phyloP scores from a whole-genome alignment of 805 yeast species.

The Groenewaldozyma tartarivorans region DNA sequence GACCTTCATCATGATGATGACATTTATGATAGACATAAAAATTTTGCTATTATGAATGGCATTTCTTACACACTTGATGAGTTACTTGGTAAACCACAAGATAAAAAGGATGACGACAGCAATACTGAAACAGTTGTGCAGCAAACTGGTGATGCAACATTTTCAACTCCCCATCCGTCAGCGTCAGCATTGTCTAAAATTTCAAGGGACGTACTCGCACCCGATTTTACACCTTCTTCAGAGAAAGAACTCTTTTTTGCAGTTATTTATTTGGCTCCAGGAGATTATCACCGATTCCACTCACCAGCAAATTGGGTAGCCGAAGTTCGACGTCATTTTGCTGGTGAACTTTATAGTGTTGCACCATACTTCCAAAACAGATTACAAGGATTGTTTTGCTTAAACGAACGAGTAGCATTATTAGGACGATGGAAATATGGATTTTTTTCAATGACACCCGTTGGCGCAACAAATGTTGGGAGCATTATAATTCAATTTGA shows the following conservation, averaged over 20 bases:
- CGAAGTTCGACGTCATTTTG: slow-evolving; percentile 84
- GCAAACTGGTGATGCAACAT: slow-evolving; percentile 15
- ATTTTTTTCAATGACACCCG: slow-evolving; percentile 97
- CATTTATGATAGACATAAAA: slow-evolving; percentile 46
- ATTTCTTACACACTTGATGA: slow-evolving; percentile 63
- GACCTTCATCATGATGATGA: slow-evolving; percentile 21
- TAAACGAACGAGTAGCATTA: slow-evolving; percentile 91
- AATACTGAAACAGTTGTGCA: slow-evolving; percentile 45
- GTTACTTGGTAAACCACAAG: slow-evolving; percentile 45
- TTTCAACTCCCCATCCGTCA: slow-evolving; percentile 23
- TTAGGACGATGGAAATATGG: slow-evolving; percentile 97
- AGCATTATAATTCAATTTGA: slow-evolving; percentile 88
- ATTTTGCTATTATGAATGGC: slow-evolving; percentile 72
- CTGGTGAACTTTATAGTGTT: slow-evolving; percentile 91
- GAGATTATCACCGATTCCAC: slow-evolving; percentile 95
- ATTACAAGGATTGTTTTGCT: slow-evolving; percentile 73
- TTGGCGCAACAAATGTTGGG: slow-evolving; percentile 98
- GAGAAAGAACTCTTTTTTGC: slow-evolving; percentile 68
- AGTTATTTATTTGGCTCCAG: slow-evolving; percentile 94
- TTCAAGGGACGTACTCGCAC: slow-evolving; percentile 16
- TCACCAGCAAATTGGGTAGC: slow-evolving; percentile 97
- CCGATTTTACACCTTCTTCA: slow-evolving; percentile 22
- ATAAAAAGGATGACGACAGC: slow-evolving; percentile 33
- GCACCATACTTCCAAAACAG: slow-evolving; percentile 93
- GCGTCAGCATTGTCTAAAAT: slow-evolving; percentile 25